Base-by-base conservation (phyloP, 2,329 filamentous ascomycete genomes). In the Aspergillus sp. region DNA sequence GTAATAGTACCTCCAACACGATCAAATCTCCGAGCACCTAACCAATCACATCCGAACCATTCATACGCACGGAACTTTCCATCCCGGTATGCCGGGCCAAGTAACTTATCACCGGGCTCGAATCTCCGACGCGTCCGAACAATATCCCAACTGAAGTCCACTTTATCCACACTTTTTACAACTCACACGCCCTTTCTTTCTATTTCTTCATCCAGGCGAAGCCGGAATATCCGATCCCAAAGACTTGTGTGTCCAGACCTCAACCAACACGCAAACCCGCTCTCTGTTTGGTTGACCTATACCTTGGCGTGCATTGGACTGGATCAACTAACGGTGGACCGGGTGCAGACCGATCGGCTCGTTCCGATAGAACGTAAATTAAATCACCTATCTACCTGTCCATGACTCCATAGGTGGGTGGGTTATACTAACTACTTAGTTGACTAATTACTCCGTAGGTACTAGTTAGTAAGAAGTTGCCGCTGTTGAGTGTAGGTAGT, bases 11-110 rank as follows among this genome's bases (percentile, higher is more conserved):
- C 11, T 30, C 4, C 32, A 36, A 36, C 32, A 36, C 39, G 17
- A 42, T 19, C 39, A 17, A 19, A 44, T 44, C 17, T 21, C 41
- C 23, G 25, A 49, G 15, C 32, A 36, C 32, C 32, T 11, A 36
- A 36, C 32, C 32, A 36, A 36, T 36, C 32, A 36, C 1, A 15
- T 4, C 32, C 32, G 5, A 11, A 36, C 8, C 25, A 25, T 49
- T 23, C 21, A 27, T 50, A 50, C 47, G n/a, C 23, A 50, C 47
- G 47, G 47, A 17, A 30, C 47, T 17, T 30, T 50, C 32, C 47
- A 30, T 50, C 47, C 47, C 47, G 47, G 47, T 50, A 50, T 50
- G 47, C 47, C 47, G 25, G 25, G 3, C 47, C 25, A 50, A 50
- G 23, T 30, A 50, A 17, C 25, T 36, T 36, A 5, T 36, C 32